Conservation (phyloP, 1,139 yeast genomes). For the Lodderomyces orthopsilosis region DNA sequence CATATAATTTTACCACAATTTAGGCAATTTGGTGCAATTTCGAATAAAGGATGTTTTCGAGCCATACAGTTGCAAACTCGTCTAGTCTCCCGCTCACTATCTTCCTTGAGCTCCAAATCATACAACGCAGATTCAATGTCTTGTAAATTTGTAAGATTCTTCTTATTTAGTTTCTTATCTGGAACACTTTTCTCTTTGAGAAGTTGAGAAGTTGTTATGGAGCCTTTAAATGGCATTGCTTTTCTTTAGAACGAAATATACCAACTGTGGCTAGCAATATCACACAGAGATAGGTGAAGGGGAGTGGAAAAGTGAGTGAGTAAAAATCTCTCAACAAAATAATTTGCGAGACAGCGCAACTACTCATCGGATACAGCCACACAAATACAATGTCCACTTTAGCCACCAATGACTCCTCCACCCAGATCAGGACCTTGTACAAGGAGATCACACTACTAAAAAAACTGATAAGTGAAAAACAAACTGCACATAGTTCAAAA, state of each 20-base stretch:
- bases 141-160: conserved; percentile 49
- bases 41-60: conserved; percentile 81
- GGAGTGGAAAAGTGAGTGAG: neutral
- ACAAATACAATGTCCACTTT: conserved; percentile 11
- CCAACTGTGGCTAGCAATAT: too few relatives aligned
- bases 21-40: conserved; percentile 88
- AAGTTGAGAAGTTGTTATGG: conserved; percentile 39
- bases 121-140: conserved; percentile 51
- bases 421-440: conserved; percentile 25
- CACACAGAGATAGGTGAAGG: neutral
- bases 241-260: too few relatives aligned
- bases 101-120: conserved; percentile 30
- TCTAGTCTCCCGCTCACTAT: conserved; percentile 11
- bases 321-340: neutral
- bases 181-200: conserved; percentile 24
- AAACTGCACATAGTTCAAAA: conserved; percentile 3
- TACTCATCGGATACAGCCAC: conserved; percentile 1
- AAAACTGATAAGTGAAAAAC: conserved; percentile 25
- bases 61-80: conserved; percentile 77
- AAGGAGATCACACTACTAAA: conserved; percentile 35
- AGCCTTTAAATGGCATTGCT: conserved; percentile 13
- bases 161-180: conserved; percentile 28
- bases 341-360: neutral
- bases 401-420: conserved; percentile 16
- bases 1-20: conserved; percentile 95